phyloP scores from a whole-genome alignment of 2,329 filamentous ascomycete genomes.

The Biscogniauxia mediterranea region DNA sequence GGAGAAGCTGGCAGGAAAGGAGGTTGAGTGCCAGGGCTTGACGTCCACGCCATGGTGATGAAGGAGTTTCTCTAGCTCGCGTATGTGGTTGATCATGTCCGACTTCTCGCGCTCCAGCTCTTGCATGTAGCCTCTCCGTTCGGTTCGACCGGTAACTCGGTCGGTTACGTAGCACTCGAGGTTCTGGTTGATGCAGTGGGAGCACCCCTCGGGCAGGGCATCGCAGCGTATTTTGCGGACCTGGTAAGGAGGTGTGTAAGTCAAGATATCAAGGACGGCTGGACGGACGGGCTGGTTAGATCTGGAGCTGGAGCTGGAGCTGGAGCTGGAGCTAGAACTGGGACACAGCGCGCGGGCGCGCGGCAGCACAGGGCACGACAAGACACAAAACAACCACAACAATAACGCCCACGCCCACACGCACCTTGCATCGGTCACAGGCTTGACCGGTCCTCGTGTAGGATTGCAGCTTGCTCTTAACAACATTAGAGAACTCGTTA shows the following conservation, averaged over 20 bases:
- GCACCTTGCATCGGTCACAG: constrained; percentile 83
- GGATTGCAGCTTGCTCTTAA: constrained; percentile 54
- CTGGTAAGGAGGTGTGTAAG: constrained; percentile 32
- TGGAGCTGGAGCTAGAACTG: too few species aligned
- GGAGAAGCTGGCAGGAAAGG: constrained; percentile 29
- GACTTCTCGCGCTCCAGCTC: constrained; percentile 70
- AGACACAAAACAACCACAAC: too few species aligned
- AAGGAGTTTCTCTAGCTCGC: constrained; percentile 66
- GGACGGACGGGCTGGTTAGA: too few species aligned
- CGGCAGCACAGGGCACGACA: too few species aligned
- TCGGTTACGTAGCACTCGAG: constrained; percentile 83
- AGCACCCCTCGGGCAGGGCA: constrained; percentile 75
- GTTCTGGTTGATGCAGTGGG: constrained; percentile 73
- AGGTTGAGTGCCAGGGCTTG: constrained; percentile 45
- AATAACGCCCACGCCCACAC: constrained; percentile 19
- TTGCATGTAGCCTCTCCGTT: constrained; percentile 74
- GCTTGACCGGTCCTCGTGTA: constrained; percentile 74
- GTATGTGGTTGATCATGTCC: constrained; percentile 65
- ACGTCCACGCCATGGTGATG: constrained; percentile 60
- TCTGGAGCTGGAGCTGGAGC: too few species aligned
- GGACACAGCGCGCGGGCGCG: too few species aligned
- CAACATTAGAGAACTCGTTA: constrained; percentile 53
- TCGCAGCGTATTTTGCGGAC: constrained; percentile 87
- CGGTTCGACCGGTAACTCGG: constrained; percentile 78
- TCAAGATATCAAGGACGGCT: not conserved